These are phyloP conservation scores for Xylaria telfairii DNA, from an alignment of 495 filamentous ascomycete species.

Conservation along the genomic window DNA sequence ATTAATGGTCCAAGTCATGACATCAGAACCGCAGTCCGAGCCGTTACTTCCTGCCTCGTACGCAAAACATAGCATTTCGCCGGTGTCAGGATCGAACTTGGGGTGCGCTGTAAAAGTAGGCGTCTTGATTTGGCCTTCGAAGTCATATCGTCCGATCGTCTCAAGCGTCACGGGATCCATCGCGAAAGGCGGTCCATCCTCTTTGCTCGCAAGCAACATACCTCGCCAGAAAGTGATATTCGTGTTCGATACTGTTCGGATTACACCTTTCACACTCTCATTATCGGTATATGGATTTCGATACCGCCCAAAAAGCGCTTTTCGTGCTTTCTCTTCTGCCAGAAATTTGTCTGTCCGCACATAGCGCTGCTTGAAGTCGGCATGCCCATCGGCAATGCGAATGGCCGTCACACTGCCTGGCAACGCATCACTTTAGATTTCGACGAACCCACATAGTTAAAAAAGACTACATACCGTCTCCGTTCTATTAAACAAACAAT, in stretches of 20 bases:
- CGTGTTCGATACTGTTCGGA: conserved; percentile 60
- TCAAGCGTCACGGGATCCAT: conserved; percentile 63
- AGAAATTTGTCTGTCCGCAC: conserved; percentile 59
- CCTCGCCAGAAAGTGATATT: conserved; percentile 61
- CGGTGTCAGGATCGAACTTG: conserved; percentile 63
- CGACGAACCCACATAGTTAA: neutral
- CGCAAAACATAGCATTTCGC: conserved; percentile 63
- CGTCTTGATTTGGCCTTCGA: conserved; percentile 60
- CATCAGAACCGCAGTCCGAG: conserved; percentile 50
- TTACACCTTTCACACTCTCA: conserved; percentile 53
- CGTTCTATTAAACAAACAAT: conserved; percentile 27
- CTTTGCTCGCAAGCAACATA: conserved; percentile 59
- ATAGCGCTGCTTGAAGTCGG: conserved; percentile 58
- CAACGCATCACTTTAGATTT: neutral
- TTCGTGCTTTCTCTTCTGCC: conserved; percentile 47
- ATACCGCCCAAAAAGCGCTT: conserved; percentile 57
- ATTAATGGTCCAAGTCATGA: conserved; percentile 56
- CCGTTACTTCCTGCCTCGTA: conserved; percentile 59
- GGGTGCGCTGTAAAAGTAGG: conserved; percentile 67
- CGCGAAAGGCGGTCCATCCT: conserved; percentile 61
- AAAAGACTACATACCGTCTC: conserved; percentile 34
- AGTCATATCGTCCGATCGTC: conserved; percentile 60
- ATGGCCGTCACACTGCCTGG: conserved; percentile 59
- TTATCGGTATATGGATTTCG: conserved; percentile 63
- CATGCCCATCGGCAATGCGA: conserved; percentile 54